Evolutionary conservation across 176 grass and related monocot genomes (phyloP).

Genomic region (sorghum (Sorghum bicolor)): Sorghum_bicolor_NCBIv3 NC_012871.2:64067501-64068000

Average conservation of each 20-base stretch:
- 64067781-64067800: constrained; percentile 69
- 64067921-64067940: constrained; percentile 40
- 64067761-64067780: not conserved
- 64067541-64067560: not conserved
- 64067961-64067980: constrained; percentile 35
- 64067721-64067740: not conserved
- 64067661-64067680: not conserved
- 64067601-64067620: not conserved
- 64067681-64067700: not conserved
- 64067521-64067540: constrained; percentile 49
- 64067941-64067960: constrained; percentile 41
- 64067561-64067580: not conserved
- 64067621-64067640: not conserved
- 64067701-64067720: not conserved
- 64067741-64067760: not conserved
- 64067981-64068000: constrained; percentile 58
- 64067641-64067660: not conserved
- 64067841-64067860: constrained; percentile 54
- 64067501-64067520: constrained; percentile 87
- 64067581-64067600: not conserved
- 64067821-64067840: constrained; percentile 31
- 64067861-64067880: constrained; percentile 24
- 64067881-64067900: constrained; percentile 41
- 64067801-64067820: constrained; percentile 53
- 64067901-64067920: constrained; percentile 57